Evolutionary conservation across 495 filamentous ascomycete species (phyloP), one percentile per base, ranked within the genome.

Genomic region (Aspergillus asperescens): DNA sequence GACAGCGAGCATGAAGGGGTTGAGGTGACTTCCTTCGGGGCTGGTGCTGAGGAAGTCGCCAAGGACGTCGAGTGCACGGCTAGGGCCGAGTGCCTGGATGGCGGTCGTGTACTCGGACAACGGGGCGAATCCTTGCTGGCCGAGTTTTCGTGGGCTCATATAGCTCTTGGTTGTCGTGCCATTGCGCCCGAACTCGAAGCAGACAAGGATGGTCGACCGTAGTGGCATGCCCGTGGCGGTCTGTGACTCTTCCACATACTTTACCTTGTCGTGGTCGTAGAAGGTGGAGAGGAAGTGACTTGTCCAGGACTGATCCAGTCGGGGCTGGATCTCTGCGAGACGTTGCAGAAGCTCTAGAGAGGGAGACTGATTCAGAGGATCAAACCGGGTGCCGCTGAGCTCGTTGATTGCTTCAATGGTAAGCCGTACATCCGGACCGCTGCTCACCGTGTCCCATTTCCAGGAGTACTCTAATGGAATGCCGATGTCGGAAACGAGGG

Each of bases 1-100:
- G 43, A 71, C 59, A 18, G 59, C 65, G 27, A 73, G 42, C 34
- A 69, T 63, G 37, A 65, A 61, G 20, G 54, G 54, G 8, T 28
- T 38, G 29, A 53, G 18, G 5, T 32, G 29, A 23, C 38, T 45
- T 10, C 50, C 50, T 16, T 38, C 50, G 7, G 40, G 50, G 31
- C 42, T 53, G 27, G 18, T 53, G 2, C n/a, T 13, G 4, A 53
- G 41, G 20, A 53, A 53, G 3, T 53, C 22, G 12, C 3, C 18
- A 18, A 46, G 5, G 19, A 18, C 41, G 4, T 46, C 41, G 19
- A 37, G 50, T 12, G 18, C 29, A n/a, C 13, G 37, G 8, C 48
- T 13, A 16, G 50, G 31, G 20, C 12, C 38, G 19, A 52, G 23
- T 3, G 39, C 50, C 5, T 13, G 20, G n/a, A 44, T 44, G 12